A percentile compares a stretch with the other conserved stretches of the same genome.
phyloP scores from a whole-genome alignment of 2,329 filamentous ascomycete genomes.

The Clonostachys rhizophaga region DNA sequence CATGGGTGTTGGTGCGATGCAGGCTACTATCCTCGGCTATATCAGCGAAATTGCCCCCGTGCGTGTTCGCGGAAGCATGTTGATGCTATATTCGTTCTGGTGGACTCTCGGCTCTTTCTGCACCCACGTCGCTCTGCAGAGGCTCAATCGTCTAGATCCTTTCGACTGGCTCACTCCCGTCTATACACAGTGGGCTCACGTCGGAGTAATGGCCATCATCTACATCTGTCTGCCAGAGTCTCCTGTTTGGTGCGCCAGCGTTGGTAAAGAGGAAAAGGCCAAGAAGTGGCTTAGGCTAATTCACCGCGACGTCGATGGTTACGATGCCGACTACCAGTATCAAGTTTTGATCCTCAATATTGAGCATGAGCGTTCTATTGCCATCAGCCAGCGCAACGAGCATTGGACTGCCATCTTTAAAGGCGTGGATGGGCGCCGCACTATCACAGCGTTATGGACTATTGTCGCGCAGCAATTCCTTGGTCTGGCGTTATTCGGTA shows the following conservation, averaged over 20 bases:
- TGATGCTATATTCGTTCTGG: slow-evolving; percentile 37
- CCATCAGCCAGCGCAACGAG: slow-evolving; percentile 2
- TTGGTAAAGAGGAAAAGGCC: slow-evolving; percentile 10
- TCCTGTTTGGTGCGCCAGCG: slow-evolving; percentile 24
- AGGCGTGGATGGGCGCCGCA: slow-evolving; percentile 18
- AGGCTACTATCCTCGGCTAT: slow-evolving; percentile 32
- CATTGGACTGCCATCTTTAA: slow-evolving; percentile 18
- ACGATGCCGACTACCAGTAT: slow-evolving; percentile 12
- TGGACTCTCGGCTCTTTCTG: slow-evolving; percentile 35
- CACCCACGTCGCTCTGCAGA: slow-evolving; percentile 31
- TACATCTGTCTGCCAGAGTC: slow-evolving; percentile 31
- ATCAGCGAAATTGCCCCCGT: slow-evolving; percentile 33
- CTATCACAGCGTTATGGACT: slow-evolving; percentile 19
- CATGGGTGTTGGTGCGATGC: slow-evolving; percentile 34
- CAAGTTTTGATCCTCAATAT: background rate
- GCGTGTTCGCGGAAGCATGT: slow-evolving; percentile 27
- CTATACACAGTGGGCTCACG: slow-evolving; percentile 38
- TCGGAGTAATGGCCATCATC: slow-evolving; percentile 30
- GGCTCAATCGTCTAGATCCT: slow-evolving; percentile 18
- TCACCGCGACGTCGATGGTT: slow-evolving; percentile 15
- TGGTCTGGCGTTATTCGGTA: slow-evolving; percentile 13
- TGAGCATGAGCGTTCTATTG: background rate
- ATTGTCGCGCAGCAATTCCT: slow-evolving; percentile 13
- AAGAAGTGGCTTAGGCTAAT: slow-evolving; percentile 9
- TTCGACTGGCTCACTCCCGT: slow-evolving; percentile 30